phyloP scores from a whole-genome alignment of 768 basidiomycete species.

The Pisolithus marmoratus region DNA sequence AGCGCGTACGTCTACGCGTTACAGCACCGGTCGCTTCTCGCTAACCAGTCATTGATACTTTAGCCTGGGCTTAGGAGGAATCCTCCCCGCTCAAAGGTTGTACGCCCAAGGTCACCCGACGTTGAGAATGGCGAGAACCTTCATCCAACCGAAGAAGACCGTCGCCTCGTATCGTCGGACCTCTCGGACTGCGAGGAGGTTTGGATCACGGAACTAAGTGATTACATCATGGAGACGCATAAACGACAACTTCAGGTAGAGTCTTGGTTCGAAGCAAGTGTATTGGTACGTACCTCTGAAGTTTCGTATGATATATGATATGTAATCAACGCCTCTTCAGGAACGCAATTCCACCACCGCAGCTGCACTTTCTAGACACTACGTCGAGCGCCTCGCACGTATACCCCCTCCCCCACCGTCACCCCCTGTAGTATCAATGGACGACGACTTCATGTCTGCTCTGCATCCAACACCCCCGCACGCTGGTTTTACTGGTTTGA shows the following conservation, averaged over 20 bases:
- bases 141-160: slow-evolving; percentile 35
- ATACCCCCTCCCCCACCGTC: slow-evolving; percentile 40
- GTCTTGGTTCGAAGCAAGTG: slow-evolving; percentile 64
- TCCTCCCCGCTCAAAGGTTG: slow-evolving; percentile 33
- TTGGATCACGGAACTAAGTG: slow-evolving; percentile 64
- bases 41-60: slow-evolving; percentile 1
- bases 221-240: slow-evolving; percentile 67
- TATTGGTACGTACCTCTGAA: slow-evolving; percentile 42
- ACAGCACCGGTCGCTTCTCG: slow-evolving; percentile 1
- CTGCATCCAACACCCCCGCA: slow-evolving; percentile 33
- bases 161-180: slow-evolving; percentile 60
- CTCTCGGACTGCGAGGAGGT: slow-evolving; percentile 76
- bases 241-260: slow-evolving; percentile 69
- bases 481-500: slow-evolving; percentile 26
- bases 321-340: slow-evolving; percentile 32
- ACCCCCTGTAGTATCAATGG: slow-evolving; percentile 28
- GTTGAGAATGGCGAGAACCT: slow-evolving; percentile 17
- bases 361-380: slow-evolving; percentile 30
- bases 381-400: slow-evolving; percentile 37
- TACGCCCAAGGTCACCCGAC: slow-evolving; percentile 24
- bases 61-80: slow-evolving; percentile 41
- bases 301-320: not conserved
- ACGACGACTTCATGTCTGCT: slow-evolving; percentile 32
- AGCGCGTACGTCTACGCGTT: slow-evolving; percentile 45
- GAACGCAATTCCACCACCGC: slow-evolving; percentile 66